Conservation (phyloP, 163 green algal genomes). For the Chlorella variabilis region DNA sequence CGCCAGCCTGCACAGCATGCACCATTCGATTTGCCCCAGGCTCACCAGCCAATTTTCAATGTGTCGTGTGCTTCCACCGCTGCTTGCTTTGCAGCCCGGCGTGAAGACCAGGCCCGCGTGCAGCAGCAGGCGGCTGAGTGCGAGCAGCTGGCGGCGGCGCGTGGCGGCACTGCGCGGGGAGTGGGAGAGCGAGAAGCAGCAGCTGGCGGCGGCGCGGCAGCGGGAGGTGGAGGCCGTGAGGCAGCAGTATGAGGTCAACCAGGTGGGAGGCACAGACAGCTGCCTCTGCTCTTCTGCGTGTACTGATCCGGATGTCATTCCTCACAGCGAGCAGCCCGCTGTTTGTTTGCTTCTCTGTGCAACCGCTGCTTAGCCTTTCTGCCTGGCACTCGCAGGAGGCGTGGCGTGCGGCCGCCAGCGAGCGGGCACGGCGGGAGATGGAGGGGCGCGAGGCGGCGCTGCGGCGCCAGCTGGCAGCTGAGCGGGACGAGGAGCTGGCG, state of each 20-base stretch:
- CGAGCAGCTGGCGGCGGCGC: slow-evolving; percentile 37
- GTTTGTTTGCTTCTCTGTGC: background rate
- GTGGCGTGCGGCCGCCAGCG: slow-evolving; percentile 70
- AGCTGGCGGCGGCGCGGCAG: slow-evolving; percentile 31
- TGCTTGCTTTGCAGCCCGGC: slow-evolving; percentile 23
- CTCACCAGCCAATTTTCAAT: too few relatives aligned
- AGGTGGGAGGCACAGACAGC: slow-evolving; percentile 8
- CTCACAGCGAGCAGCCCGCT: too few relatives aligned
- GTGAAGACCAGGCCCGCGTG: slow-evolving; percentile 63
- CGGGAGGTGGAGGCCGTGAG: slow-evolving; percentile 53
- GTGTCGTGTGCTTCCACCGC: too few relatives aligned
- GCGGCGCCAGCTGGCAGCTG: slow-evolving; percentile 50
- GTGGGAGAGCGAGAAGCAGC: slow-evolving; percentile 58
- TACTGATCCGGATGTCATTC: background rate
- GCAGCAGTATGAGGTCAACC: slow-evolving; percentile 53
- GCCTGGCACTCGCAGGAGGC: slow-evolving; percentile 52
- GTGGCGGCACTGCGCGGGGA: slow-evolving; percentile 34
- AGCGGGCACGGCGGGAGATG: slow-evolving; percentile 67
- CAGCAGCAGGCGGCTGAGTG: slow-evolving; percentile 47
- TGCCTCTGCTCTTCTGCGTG: background rate
- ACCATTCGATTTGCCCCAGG: background rate
- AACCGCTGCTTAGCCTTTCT: too few relatives aligned
- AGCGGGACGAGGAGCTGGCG: slow-evolving; percentile 70
- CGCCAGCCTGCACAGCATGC: too few relatives aligned
- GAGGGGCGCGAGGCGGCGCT: slow-evolving; percentile 57